Evolutionary conservation across 2,329 filamentous ascomycete genomes (phyloP).

Genomic region (Hymenoscyphus repandus): DNA sequence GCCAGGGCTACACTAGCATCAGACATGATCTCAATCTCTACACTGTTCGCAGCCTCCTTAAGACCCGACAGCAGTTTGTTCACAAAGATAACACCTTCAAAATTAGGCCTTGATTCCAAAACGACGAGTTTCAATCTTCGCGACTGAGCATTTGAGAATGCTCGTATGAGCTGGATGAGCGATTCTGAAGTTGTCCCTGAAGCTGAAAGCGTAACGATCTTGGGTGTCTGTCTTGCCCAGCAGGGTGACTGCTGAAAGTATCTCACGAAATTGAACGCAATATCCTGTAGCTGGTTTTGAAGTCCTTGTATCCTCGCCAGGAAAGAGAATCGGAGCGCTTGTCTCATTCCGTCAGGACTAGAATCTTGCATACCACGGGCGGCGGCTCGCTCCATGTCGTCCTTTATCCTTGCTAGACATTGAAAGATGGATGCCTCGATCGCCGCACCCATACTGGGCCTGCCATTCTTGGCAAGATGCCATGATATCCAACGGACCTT

Average conservation of each 20-base stretch:
- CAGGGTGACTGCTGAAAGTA: not conserved
- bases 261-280: conserved; percentile 11
- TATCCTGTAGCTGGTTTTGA: conserved; percentile 4
- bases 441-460: conserved; percentile 61
- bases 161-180: conserved; percentile 35
- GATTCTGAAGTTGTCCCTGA: conserved; percentile 55
- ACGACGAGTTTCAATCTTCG: conserved; percentile 50
- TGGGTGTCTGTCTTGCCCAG: conserved; percentile 16
- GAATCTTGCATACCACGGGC: not conserved
- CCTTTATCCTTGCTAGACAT: conserved; percentile 33
- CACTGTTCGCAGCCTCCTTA: conserved; percentile 17
- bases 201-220: conserved; percentile 55
- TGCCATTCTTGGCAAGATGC: conserved; percentile 60
- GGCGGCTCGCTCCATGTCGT: not conserved
- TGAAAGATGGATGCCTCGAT: conserved; percentile 47
- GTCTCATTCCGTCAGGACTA: not conserved
- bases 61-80: conserved; percentile 32
- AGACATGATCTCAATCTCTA: conserved; percentile 39
- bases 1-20: conserved; percentile 56
- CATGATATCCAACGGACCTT: conserved; percentile 52
- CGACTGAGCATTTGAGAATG: conserved; percentile 30
- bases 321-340: conserved; percentile 18
- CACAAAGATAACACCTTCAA: conserved; percentile 56
- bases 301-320: conserved; percentile 17
- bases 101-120: conserved; percentile 62